Base-by-base conservation (phyloP, 2,329 filamentous ascomycete species). In the Colletotrichum shisoi region DNA sequence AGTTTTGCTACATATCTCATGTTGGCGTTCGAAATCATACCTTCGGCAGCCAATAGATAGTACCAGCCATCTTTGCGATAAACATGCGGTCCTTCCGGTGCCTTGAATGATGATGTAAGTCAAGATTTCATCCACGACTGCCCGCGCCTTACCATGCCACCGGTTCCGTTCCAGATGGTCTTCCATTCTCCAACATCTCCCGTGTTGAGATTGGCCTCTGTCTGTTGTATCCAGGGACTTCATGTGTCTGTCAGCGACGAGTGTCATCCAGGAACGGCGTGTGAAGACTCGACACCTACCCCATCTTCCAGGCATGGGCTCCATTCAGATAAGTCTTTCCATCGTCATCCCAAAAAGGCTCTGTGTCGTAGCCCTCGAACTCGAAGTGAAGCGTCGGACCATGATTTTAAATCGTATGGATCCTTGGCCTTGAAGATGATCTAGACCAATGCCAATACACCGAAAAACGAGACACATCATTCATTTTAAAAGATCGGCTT, bases 311-410 rank as follows among this genome's bases (percentile, higher is more conserved):
- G 76, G 3, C 78, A 78, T 7, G 64, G 9, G 46, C 62, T 3
- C 53, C 48, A n/a, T 44, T 60, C 12, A 85, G 80, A 63, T 87
- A 88, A 0, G 80, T 75, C 63, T 79, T 83, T 0, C 85, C 85
- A 54, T 87, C 81, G 1, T 81, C 80, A 57, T 87, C 82, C 82
- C 84, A 87, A 71, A 86, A 84, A 2, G 85, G 82, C 60, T 88
- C 86, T 54, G 73, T 75, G 13, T 72, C 70, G n/a, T 68, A 65
- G 3, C 57, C 58, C 0, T 57, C 67, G 6, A 73, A 68, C 4
- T 63, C 60, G 19, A 75, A 75, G 2, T 69, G 69, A 0, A 0
- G 74, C 72, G 37, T 75, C 71, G 19, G 70, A 71, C 74, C 74
- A 75, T 0, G 69, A 69, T 1, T 42, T 54, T 17, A 70, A 66